phyloP scores from a whole-genome alignment of 306 rosid genomes.

The Fagus crenata region DNA sequence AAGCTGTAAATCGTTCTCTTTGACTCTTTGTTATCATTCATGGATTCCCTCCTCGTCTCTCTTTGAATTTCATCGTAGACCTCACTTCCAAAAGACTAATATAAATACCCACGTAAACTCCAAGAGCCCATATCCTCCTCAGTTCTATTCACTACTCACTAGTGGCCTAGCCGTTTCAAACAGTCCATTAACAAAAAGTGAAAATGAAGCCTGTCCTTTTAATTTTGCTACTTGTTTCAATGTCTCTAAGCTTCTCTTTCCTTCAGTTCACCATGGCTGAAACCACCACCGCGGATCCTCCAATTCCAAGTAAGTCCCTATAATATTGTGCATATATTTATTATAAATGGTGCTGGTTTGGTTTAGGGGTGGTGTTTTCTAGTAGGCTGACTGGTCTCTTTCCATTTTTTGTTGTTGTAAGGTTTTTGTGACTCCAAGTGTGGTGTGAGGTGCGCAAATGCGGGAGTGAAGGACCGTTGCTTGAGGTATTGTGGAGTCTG shows the following conservation, averaged over 20 bases:
- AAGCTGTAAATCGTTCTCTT: not conserved
- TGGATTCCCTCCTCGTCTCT: not conserved
- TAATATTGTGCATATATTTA: not conserved
- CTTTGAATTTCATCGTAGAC: not conserved
- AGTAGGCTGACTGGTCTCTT: not conserved
- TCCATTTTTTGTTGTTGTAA: not conserved
- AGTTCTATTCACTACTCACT: not conserved
- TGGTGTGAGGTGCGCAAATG: slow-evolving; percentile 32
- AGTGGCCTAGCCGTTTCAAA: not conserved
- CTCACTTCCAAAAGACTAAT: not conserved
- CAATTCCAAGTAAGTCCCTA: slow-evolving; percentile 14
- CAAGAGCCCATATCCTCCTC: not conserved
- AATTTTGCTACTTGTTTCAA: slow-evolving; percentile 12
- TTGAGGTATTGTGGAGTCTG: slow-evolving; percentile 37
- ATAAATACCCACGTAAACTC: not conserved
- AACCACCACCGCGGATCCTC: slow-evolving; percentile 7
- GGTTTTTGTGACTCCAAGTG: slow-evolving; percentile 30
- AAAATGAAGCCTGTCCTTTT: slow-evolving; percentile 9
- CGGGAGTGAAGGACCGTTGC: slow-evolving; percentile 34
- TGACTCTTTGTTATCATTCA: not conserved
- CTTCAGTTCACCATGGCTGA: slow-evolving; percentile 16
- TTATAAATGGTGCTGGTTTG: not conserved
- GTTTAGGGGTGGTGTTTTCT: not conserved
- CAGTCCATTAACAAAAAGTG: not conserved
- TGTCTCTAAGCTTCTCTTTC: slow-evolving; percentile 22